Conservation (phyloP, 2,329 filamentous ascomycete genomes). For the Calonectria fujianensis region DNA sequence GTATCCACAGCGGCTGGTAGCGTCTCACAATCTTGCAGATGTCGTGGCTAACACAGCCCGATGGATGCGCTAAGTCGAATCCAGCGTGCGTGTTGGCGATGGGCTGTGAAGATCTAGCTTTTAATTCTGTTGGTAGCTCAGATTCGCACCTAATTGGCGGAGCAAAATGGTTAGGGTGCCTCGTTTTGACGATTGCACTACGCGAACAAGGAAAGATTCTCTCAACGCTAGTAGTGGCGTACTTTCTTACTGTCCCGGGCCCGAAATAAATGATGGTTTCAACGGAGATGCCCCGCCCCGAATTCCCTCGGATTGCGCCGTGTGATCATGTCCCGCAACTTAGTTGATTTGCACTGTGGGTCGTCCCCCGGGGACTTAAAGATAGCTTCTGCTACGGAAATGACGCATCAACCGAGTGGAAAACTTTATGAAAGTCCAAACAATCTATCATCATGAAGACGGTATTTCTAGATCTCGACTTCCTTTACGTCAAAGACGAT, state of each 20-base stretch:
- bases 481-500: neutral
- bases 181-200: neutral
- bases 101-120: neutral
- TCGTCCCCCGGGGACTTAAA: neutral
- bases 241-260: neutral
- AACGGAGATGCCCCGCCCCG: neutral
- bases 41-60: too few species aligned
- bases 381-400: neutral
- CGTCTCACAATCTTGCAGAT: neutral
- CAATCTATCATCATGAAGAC: neutral
- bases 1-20: neutral
- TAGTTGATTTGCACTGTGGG: neutral
- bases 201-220: neutral
- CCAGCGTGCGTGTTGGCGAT: too few species aligned
- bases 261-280: neutral
- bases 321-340: neutral
- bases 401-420: neutral
- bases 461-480: neutral
- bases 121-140: neutral
- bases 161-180: neutral
- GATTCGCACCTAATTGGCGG: neutral
- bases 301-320: neutral
- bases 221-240: neutral
- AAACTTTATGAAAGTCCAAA: neutral
- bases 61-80: neutral